Evolutionary conservation across 805 yeast species (phyloP), one percentile per base, ranked within the genome.

Genomic region (Suhomyces kilbournensis): DNA sequence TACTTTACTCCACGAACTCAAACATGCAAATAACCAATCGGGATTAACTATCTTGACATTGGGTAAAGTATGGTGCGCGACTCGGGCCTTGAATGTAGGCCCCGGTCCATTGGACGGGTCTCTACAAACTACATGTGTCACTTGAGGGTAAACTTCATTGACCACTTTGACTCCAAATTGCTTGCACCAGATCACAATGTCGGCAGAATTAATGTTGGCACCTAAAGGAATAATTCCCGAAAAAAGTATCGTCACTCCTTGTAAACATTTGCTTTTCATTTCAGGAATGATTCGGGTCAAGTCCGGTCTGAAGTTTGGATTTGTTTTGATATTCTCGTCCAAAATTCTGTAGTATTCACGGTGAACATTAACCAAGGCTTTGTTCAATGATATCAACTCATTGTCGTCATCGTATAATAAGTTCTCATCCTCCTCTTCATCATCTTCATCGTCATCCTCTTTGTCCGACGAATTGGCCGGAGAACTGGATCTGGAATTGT

Each of bases 161-260:
- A 86, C 86, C 7, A 93, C 91, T 2, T 76, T 76, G 0, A 97
- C 97, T 1, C 99, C 99, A 76, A 93, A 93, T 50, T 92, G 89
- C 47, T 81, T 80, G 10, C 93, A 88, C 97, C 98, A 93, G 20
- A 86, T 82, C 1, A 92, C 97, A 44, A 94, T 88, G 64, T 90
- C 97, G 3, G 96, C 94, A 32, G 78, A 71, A 49, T 86, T 85
- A 15, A 88, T 70, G 50, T 83, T 79, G 10, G 85, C 77, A 1
- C 94, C 94, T n/a, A 90, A 65, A 1, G 97, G 97, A 20, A 94
- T 78, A n/a, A 93, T 77, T 0, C 98, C 97, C 3, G 96, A 87
- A 59, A 94, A 86, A 17, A 93, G 77, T 51, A 94, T 81, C 2
- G 82, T 81, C 45, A 85, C 79, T 6, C 85, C 92, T 22, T 77